phyloP scores from a whole-genome alignment of 441 rosid genomes.

The Jatropha multifida region DNA sequence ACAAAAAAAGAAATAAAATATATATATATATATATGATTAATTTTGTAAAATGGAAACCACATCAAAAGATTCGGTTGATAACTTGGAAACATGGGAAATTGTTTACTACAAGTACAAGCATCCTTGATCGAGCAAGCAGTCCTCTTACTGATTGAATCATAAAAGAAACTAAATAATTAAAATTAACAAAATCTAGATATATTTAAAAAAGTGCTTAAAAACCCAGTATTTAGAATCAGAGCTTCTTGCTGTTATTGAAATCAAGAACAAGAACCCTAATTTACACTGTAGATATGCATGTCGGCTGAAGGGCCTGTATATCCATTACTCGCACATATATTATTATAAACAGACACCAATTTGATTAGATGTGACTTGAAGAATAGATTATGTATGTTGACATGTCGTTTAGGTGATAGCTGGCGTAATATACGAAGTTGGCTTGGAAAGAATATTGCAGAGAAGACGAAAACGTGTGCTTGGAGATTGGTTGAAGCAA shows the following conservation, averaged over 20 bases:
- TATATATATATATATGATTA: conserved; percentile 4
- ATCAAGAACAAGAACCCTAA: too few relatives aligned
- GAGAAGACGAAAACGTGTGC: too few relatives aligned
- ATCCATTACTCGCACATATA: not conserved
- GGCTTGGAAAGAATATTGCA: too few relatives aligned
- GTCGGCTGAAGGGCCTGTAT: not conserved
- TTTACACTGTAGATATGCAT: not conserved
- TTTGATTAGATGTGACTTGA: not conserved
- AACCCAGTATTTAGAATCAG: too few relatives aligned
- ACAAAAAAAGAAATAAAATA: not conserved
- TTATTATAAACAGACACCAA: too few relatives aligned
- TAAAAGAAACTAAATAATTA: not conserved
- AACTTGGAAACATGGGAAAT: conserved; percentile 67
- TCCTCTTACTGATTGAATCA: not conserved
- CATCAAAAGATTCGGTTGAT: conserved; percentile 60
- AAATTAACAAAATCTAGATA: not conserved
- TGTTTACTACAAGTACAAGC: conserved; percentile 77
- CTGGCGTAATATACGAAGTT: conserved; percentile 7
- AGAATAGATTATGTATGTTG: not conserved
- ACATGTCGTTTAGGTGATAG: conserved; percentile 19
- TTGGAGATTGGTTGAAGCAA: too few relatives aligned
- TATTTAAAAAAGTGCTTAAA: too few relatives aligned
- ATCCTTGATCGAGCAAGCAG: conserved; percentile 35
- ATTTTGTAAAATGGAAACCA: not conserved
- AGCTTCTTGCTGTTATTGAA: too few relatives aligned